phyloP scores from a whole-genome alignment of 106 monocot species.

The Gastrodia elata region DNA sequence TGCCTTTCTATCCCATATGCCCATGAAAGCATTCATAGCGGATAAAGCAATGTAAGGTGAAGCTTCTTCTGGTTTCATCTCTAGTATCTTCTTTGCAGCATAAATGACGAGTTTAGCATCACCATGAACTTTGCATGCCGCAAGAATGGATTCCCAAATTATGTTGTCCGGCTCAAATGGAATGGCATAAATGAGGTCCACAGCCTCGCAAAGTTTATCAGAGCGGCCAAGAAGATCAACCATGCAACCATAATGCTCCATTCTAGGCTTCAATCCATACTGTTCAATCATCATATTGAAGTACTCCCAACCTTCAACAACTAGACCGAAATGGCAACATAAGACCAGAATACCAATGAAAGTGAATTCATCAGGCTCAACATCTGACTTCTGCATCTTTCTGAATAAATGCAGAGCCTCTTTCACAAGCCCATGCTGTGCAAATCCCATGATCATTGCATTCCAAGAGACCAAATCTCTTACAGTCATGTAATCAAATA shows the following conservation, averaged over 20 bases:
- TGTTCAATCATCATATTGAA: slow-evolving; percentile 40
- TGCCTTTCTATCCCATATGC: slow-evolving; percentile 32
- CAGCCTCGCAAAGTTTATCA: slow-evolving; percentile 39
- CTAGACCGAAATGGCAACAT: slow-evolving; percentile 43
- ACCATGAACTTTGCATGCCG: slow-evolving; percentile 53
- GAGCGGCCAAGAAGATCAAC: slow-evolving; percentile 56
- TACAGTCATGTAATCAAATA: slow-evolving; percentile 33
- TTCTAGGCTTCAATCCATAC: slow-evolving; percentile 34
- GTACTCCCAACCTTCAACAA: slow-evolving; percentile 34
- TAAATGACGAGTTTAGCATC: slow-evolving; percentile 28
- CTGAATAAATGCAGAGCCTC: slow-evolving; percentile 35
- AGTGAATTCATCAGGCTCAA: slow-evolving; percentile 49
- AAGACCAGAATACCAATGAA: slow-evolving; percentile 43
- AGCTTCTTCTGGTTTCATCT: slow-evolving; percentile 29
- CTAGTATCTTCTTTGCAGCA: slow-evolving; percentile 42
- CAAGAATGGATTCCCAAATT: slow-evolving; percentile 59
- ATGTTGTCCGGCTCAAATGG: slow-evolving; percentile 30
- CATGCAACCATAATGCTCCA: slow-evolving; percentile 65
- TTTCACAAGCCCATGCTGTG: slow-evolving; percentile 42
- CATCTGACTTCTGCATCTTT: slow-evolving; percentile 34
- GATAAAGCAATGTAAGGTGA: slow-evolving; percentile 34
- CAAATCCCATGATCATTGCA: slow-evolving; percentile 45
- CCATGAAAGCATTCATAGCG: slow-evolving; percentile 35
- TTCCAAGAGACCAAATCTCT: slow-evolving; percentile 52
- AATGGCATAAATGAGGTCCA: slow-evolving; percentile 39